A percentile compares a stretch with the other conserved stretches of the same genome.
Evolutionary conservation across 805 yeast genomes (phyloP).

Genomic region (Danielia reshetovae): DNA sequence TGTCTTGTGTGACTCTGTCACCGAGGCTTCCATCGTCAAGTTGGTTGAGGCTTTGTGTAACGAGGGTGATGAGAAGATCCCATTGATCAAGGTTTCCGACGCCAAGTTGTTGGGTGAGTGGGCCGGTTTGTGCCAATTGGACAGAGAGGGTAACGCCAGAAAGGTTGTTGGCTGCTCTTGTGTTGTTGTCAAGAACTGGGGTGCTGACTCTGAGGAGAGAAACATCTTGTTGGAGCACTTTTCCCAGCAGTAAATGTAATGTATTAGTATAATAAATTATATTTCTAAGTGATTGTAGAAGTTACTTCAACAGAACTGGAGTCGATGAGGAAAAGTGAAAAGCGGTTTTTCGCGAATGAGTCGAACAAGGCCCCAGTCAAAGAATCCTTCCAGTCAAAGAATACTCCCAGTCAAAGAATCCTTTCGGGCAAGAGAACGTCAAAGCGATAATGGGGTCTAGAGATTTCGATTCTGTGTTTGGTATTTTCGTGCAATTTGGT

Average conservation of each 20-base stretch:
- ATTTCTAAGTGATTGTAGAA: too few species aligned
- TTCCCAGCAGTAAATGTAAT: conserved; percentile 79
- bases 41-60: conserved; percentile 99
- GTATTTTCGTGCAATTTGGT: too few species aligned
- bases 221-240: conserved; percentile 93
- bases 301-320: too few species aligned
- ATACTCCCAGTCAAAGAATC: too few species aligned
- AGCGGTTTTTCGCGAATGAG: too few species aligned
- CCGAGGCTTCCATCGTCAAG: conserved; percentile 94
- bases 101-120: conserved; percentile 99
- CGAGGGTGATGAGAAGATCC: conserved; percentile 94
- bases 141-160: conserved; percentile 99
- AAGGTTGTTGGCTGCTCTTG: conserved; percentile 99
- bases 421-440: too few species aligned
- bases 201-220: conserved; percentile 98
- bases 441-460: too few species aligned
- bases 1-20: conserved; percentile 97
- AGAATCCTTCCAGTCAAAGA: too few species aligned
- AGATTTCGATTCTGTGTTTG: too few species aligned
- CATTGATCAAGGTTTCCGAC: conserved; percentile 98
- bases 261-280: too few species aligned
- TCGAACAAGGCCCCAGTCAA: too few species aligned
- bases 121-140: conserved; percentile 99
- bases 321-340: too few species aligned
- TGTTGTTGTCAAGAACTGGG: conserved; percentile 99